Base-by-base conservation (phyloP, 305 asterid species). In the Fraxinus floribunda region DNA sequence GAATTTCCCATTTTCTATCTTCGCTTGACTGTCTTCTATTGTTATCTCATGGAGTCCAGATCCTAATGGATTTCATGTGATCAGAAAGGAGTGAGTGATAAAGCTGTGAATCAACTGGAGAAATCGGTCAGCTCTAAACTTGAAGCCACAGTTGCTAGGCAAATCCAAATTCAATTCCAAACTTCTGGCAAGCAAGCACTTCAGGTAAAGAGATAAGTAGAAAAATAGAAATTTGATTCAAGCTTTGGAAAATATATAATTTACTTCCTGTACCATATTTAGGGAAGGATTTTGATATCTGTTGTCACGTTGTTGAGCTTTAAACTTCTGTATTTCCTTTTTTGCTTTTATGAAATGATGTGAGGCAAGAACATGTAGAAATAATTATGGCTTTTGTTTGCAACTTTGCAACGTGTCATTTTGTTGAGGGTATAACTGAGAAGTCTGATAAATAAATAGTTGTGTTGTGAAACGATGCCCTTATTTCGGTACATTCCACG, bases 11-110 rank as follows among this genome's bases (percentile, higher is more conserved):
- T 86, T 83, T 71, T 57, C 70, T 41, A 7, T 81, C 78, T 88
- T 70, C 24, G 49, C 6, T 71, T 71, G 44, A 24, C 55, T 81
- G 41, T 71, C 44, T 71, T 70, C 49, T 83, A 30, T 75, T 78
- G 16, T 82, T 49, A 60, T 83, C 78, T 85, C 78, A 76, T 79
- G 75, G 3, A 75, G 77, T 34, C 52, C 83, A 73, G 66, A 71
- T 76, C 79, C 86, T 83, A 87, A 86, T 75, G 82, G 84, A 72
- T 85, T 82, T 77, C 44, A 68, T 79, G 60, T 88, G 85, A 84
- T 82, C 97, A 95, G 99, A 95, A 89, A 88, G 98, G 99, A 82
- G 94, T 95, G 30, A 94, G 92, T 82, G 99, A 95, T 83, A 95
- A 95, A 89, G 91, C 94, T 70, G 93, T 95, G 71, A 95, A 88